These are phyloP conservation scores for Suillus subluteus DNA, from an alignment of 768 basidiomycete species.

Conservation along the genomic window DNA sequence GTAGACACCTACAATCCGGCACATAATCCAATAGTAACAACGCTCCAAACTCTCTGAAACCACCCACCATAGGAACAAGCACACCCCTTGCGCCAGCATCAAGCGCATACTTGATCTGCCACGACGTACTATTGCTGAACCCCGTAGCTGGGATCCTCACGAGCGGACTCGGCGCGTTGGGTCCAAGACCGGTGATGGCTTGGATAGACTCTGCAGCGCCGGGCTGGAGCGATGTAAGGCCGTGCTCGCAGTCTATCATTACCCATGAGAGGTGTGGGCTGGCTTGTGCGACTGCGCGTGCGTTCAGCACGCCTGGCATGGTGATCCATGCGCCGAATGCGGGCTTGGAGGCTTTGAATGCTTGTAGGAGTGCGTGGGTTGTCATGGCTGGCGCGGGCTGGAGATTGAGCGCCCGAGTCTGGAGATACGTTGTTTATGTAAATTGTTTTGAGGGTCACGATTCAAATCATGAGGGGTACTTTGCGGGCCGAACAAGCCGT, in stretches of 20 bases:
- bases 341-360: slow-evolving; percentile 57
- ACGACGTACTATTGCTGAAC: slow-evolving; percentile 53
- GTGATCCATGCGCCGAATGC: slow-evolving; percentile 74
- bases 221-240: slow-evolving; percentile 56
- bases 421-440: not conserved
- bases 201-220: slow-evolving; percentile 59
- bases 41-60: not conserved
- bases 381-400: slow-evolving; percentile 40
- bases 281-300: slow-evolving; percentile 60
- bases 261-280: slow-evolving; percentile 64
- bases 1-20: slow-evolving; percentile 50
- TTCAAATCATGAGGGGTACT: slow-evolving; percentile 11
- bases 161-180: slow-evolving; percentile 52
- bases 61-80: slow-evolving; percentile 66
- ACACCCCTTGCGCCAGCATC: slow-evolving; percentile 70
- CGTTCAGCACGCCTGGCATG: slow-evolving; percentile 58
- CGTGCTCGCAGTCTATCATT: slow-evolving; percentile 71
- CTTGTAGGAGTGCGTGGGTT: slow-evolving; percentile 54
- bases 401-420: not conserved
- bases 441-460: not conserved
- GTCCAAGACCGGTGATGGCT: slow-evolving; percentile 52
- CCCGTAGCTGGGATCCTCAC: slow-evolving; percentile 71
- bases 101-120: slow-evolving; percentile 75
- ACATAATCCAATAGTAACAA: not conserved
- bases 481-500: slow-evolving; percentile 1